These are phyloP conservation scores for Ceratobasidium sp. DNA, from an alignment of 1,284 basidiomycete species.

Conservation along the genomic window DNA sequence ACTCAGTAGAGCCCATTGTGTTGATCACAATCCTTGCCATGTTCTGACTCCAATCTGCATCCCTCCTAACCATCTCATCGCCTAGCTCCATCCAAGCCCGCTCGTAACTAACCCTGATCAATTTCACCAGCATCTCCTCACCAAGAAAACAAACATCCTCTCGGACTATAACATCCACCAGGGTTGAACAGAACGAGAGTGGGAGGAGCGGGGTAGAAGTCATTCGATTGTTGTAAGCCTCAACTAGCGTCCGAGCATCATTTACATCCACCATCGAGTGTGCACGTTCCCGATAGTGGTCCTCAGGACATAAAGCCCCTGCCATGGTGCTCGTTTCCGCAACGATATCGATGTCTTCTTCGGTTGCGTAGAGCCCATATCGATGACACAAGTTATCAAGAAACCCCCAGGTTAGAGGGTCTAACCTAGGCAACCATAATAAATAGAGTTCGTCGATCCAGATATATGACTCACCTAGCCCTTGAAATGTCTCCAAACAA, in stretches of 20 bases:
- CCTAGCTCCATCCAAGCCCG: background rate
- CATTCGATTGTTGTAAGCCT: constrained; percentile 8
- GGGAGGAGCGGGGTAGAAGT: background rate
- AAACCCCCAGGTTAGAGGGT: background rate
- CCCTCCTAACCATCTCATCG: background rate
- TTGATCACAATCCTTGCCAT: background rate
- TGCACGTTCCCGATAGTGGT: background rate
- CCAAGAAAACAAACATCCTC: background rate
- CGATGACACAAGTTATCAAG: constrained; percentile 14
- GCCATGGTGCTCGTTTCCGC: background rate
- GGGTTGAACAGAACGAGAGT: background rate
- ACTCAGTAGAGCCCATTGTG: constrained; percentile 17
- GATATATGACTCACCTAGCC: background rate
- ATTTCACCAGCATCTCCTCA: background rate
- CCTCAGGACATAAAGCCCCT: background rate
- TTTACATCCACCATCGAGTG: constrained; percentile 3
- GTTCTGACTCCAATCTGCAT: background rate
- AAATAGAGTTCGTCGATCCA: background rate
- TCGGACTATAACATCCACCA: background rate
- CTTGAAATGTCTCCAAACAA: background rate
- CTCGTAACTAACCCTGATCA: background rate
- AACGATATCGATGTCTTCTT: background rate
- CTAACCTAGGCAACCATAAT: background rate
- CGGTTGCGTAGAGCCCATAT: background rate
- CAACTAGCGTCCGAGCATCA: background rate